phyloP scores from a whole-genome alignment of 2,329 filamentous ascomycete species.

The Thielaviopsis euricoi region DNA sequence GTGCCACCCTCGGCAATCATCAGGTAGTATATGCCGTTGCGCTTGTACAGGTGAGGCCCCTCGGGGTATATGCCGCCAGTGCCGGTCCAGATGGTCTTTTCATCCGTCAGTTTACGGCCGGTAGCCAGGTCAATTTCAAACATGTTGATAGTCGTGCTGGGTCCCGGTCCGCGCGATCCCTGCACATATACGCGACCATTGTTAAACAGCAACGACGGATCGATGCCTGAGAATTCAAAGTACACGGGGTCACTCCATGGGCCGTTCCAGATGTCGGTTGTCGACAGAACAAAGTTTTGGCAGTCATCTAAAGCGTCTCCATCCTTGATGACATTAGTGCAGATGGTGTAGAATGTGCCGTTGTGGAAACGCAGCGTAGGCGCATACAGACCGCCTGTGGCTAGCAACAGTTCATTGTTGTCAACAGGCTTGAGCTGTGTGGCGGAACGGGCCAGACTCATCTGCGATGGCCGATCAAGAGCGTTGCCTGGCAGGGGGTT shows the following conservation, averaged over 20 bases:
- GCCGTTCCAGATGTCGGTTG: constrained; percentile 15
- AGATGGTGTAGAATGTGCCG: constrained; percentile 16
- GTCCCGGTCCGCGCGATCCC: constrained; percentile 14
- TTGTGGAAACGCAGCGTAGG: constrained; percentile 15
- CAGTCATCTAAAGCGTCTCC: not conserved
- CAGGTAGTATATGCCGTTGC: constrained; percentile 27
- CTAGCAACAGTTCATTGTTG: constrained; percentile 14
- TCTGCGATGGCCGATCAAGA: constrained; percentile 7
- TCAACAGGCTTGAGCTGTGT: constrained; percentile 10
- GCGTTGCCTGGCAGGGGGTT: constrained; percentile 10
- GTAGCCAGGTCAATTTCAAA: constrained; percentile 16
- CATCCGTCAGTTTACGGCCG: constrained; percentile 14
- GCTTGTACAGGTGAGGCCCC: constrained; percentile 27
- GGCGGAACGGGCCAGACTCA: constrained; percentile 7
- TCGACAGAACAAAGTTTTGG: constrained; percentile 15
- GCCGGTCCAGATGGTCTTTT: constrained; percentile 12
- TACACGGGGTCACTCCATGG: constrained; percentile 18
- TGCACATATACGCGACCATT: constrained; percentile 22
- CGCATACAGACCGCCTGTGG: constrained; percentile 14
- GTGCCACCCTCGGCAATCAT: constrained; percentile 31
- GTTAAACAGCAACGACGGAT: constrained; percentile 29
- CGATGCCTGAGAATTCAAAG: constrained; percentile 26
- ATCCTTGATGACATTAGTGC: constrained; percentile 14
- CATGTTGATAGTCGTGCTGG: constrained; percentile 16
- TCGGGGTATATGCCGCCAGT: constrained; percentile 16